Evolutionary conservation across 164 flowering plant genomes (phyloP).

Genomic region (Magnolia sinica): DNA sequence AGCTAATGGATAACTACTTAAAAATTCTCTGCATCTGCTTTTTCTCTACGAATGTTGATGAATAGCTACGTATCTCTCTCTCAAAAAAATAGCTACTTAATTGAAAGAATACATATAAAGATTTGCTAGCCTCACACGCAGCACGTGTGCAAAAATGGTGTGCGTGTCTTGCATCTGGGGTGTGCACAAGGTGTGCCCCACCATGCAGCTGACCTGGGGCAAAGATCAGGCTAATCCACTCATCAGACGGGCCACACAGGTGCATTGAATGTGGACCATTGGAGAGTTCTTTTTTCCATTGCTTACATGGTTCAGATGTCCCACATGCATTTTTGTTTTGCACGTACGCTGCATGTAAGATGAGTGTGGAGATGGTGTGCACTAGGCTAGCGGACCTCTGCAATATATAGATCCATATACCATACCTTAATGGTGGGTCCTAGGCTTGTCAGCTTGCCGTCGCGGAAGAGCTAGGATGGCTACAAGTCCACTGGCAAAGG

Average conservation of each 20-base stretch:
- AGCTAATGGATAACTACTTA: neutral
- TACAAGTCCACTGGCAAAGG: conserved; percentile 62
- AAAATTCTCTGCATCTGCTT: neutral
- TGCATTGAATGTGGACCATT: too few species aligned
- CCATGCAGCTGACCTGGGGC: neutral
- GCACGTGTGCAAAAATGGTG: neutral
- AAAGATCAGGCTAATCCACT: neutral
- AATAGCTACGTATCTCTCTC: too few species aligned
- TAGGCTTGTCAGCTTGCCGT: conserved; percentile 51
- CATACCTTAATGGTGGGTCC: conserved; percentile 38
- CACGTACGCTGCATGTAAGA: too few species aligned
- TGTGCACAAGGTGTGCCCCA: neutral
- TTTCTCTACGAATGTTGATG: neutral
- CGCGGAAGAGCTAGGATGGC: conserved; percentile 84
- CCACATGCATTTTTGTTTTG: too few species aligned
- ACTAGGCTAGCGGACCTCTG: too few species aligned
- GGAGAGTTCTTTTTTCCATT: too few species aligned
- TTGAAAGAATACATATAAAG: too few species aligned
- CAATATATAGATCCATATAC: too few species aligned
- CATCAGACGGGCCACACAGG: neutral
- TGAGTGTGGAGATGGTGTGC: too few species aligned
- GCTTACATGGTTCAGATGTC: too few species aligned
- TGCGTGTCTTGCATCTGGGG: neutral
- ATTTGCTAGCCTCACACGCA: neutral
- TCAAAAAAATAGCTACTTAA: too few species aligned